Evolutionary conservation across 225 moss, liverwort and hornwort genomes (phyloP).

Genomic region (Marchantia polymorpha): DNA sequence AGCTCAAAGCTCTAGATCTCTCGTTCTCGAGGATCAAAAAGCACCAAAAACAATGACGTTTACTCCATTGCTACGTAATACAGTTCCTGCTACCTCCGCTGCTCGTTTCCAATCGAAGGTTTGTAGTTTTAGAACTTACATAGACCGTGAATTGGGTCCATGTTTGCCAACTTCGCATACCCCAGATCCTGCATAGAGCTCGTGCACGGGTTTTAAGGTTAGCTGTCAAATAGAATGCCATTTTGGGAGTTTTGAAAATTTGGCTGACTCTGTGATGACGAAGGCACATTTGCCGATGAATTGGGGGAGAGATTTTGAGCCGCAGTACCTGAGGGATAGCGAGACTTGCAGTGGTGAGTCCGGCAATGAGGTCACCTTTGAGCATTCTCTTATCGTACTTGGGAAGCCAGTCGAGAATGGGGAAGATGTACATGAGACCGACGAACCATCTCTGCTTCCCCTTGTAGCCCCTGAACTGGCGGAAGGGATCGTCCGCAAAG

Average conservation of each 20-base stretch:
- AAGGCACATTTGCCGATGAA: background rate
- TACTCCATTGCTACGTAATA: background rate
- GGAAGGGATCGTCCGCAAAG: conserved; percentile 52
- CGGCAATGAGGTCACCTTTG: conserved; percentile 37
- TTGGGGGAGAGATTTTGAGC: background rate
- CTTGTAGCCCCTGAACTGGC: conserved; percentile 41
- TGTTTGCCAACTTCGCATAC: conserved; percentile 42
- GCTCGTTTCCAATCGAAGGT: background rate
- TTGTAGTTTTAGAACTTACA: conserved; percentile 34
- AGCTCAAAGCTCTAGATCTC: too few relatives aligned
- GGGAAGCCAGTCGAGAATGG: conserved; percentile 47
- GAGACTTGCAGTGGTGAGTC: conserved; percentile 68
- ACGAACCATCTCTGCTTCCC: conserved; percentile 13
- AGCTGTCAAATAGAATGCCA: background rate
- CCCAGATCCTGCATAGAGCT: conserved; percentile 45
- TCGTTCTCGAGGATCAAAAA: background rate
- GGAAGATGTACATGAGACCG: conserved; percentile 49
- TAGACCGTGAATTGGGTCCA: conserved; percentile 48
- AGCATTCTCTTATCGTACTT: conserved; percentile 23
- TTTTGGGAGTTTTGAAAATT: background rate
- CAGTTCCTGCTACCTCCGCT: background rate
- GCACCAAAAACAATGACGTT: background rate
- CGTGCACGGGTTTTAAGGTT: background rate
- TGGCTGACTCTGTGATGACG: too few relatives aligned
- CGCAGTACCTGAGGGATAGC: conserved; percentile 53